phyloP scores from a whole-genome alignment of 2,329 filamentous ascomycete species.

The Diplocarpon rosae region DNA sequence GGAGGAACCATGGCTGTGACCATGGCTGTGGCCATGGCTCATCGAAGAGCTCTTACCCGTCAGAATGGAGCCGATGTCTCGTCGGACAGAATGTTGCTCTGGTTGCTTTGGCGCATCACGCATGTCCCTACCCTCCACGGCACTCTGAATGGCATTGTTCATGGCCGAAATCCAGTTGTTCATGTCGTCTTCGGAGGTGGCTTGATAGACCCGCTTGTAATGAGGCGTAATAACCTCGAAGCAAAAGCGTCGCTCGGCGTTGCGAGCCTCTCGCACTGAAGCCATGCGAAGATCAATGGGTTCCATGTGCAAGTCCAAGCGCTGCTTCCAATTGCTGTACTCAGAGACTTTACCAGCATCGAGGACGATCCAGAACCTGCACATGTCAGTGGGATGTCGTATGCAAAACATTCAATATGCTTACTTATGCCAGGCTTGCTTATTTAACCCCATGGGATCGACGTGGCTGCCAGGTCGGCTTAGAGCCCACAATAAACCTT shows the following conservation, averaged over 20 bases:
- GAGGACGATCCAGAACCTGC: constrained; percentile 93
- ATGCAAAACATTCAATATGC: constrained; percentile 27
- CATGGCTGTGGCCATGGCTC: constrained; percentile 33
- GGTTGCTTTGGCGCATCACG: constrained; percentile 37
- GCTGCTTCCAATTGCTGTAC: constrained; percentile 99
- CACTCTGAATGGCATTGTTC: constrained; percentile 94
- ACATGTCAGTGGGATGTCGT: background rate
- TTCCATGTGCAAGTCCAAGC: constrained; percentile 91
- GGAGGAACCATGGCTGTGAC: constrained; percentile 35
- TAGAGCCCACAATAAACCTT: constrained; percentile 88
- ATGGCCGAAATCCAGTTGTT: constrained; percentile 91
- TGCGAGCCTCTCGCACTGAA: constrained; percentile 89
- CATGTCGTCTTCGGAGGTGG: constrained; percentile 96
- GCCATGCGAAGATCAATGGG: constrained; percentile 96
- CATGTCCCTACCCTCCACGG: constrained; percentile 70
- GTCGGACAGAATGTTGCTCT: constrained; percentile 46
- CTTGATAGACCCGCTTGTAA: constrained; percentile 93
- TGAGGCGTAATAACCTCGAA: constrained; percentile 98
- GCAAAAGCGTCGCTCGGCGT: constrained; percentile 88
- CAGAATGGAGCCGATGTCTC: constrained; percentile 85
- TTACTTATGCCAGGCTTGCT: constrained; percentile 98
- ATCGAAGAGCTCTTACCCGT: constrained; percentile 82
- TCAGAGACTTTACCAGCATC: constrained; percentile 95
- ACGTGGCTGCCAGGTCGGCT: constrained; percentile 89
- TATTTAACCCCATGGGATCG: constrained; percentile 89